Base-by-base conservation (phyloP, 306 rosid genomes). In the Calophaca sinica region DNA sequence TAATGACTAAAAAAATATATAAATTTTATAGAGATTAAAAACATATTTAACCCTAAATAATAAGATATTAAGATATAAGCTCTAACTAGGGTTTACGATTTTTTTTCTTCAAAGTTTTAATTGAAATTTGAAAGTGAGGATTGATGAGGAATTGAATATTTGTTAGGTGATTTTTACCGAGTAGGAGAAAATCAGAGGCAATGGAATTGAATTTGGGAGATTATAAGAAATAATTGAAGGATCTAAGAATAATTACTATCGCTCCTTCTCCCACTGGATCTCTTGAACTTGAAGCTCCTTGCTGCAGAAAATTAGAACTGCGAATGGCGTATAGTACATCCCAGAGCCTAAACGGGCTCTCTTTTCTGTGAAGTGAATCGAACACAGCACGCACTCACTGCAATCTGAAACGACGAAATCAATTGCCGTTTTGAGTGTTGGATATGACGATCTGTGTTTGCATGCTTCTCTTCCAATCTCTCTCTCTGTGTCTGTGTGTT, bases 231-330 rank as follows among this genome's bases (percentile, higher is more conserved):
- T 20, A 20, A 20, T 20, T 20, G 26, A 20, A 20, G 26, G 26
- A 20, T 20, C 26, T 20, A 20, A 20, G 26, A 20, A 20, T 20
- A 20, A 20, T 20, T 3, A 9, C 38, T 45, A 88, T 86, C 96
- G 72, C 77, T 88, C 93, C 42, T 83, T 88, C 71, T 88, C 93
- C 93, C 96, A 90, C 80, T 81, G 75, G 39, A 44, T 79, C 32
- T 88, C 91, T 45, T 84, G 74, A 8, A 81, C 80, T 79, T 83
- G 67, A 2, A 82, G 68, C 70, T 86, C 72, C 59, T 81, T 76
- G 64, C 82, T 76, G 64, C 73, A 60, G 62, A 85, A 85, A 29
- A 60, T 39, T 42, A 81, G 75, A 45, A 78, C 53, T n/a, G 64
- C 71, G 29, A 78, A 82, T n/a, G 75, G 77, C 41, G 70, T 57